Evolutionary conservation across 2,329 filamentous ascomycete species (phyloP).

Genomic region (Microcyclosporella mali): DNA sequence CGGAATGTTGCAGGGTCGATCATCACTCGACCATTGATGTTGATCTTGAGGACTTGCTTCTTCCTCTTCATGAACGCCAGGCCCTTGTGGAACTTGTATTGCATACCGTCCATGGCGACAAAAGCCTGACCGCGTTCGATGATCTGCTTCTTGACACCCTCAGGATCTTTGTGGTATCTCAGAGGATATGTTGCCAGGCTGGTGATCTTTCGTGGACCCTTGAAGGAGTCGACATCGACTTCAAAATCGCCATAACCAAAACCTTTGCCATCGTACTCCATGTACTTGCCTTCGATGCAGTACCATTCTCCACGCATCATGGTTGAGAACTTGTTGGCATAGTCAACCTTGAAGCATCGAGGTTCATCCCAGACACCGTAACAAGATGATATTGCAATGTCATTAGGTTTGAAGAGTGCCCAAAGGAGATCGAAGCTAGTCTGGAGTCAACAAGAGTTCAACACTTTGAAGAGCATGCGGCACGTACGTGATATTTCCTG

Average conservation of each 20-base stretch:
- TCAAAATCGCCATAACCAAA: conserved; percentile 70
- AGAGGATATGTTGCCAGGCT: conserved; percentile 71
- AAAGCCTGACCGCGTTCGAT: conserved; percentile 81
- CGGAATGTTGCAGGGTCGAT: conserved; percentile 77
- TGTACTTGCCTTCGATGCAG: conserved; percentile 67
- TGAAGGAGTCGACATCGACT: conserved; percentile 67
- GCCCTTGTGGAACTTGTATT: conserved; percentile 76
- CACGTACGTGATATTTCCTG: conserved; percentile 64
- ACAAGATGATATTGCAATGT: conserved; percentile 67
- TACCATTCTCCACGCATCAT: conserved; percentile 71
- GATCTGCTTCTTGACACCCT: conserved; percentile 57
- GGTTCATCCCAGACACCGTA: conserved; percentile 73
- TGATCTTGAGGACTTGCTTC: conserved; percentile 67
- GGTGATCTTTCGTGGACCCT: conserved; percentile 75
- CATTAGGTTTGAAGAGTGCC: conserved; percentile 84
- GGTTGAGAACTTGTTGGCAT: conserved; percentile 61
- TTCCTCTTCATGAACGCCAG: conserved; percentile 82
- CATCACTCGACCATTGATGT: conserved; percentile 83
- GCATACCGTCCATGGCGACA: conserved; percentile 69
- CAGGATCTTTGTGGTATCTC: conserved; percentile 69
- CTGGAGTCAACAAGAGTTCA: too few relatives aligned
- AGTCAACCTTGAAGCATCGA: conserved; percentile 74
- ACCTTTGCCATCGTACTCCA: conserved; percentile 82
- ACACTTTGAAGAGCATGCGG: too few relatives aligned
- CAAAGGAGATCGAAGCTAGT: conserved; percentile 68